Base-by-base conservation (phyloP, 768 basidiomycete species). In the Ephemerocybe angulata region DNA sequence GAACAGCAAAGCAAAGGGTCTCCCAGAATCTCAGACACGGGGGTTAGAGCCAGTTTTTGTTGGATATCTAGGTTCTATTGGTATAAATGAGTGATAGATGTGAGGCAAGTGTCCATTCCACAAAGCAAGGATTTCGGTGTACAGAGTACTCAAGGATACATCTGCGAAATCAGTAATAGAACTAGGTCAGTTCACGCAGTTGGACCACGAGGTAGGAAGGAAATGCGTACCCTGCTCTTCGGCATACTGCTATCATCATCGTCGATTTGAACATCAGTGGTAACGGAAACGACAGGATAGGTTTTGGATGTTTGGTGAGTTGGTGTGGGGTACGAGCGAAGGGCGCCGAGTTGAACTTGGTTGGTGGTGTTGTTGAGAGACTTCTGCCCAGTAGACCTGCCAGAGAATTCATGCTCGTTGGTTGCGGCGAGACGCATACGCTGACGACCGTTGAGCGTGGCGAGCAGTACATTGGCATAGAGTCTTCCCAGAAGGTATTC, bases 271-370 rank as follows among this genome's bases (percentile, higher is more conserved):
- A 41, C 17, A 19, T 41, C 38, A 19, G 38, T 41, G 38, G 38
- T 41, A n/a, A 41, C 38, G 35, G 48, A 50, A 50, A 50, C 48
- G 48, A 50, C 48, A 50, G 48, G 48, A 50, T 50, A 50, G n/a
- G 29, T 50, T 50, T 50, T 50, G 48, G 30, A 50, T n/a, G 31
- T 30, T 22, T 29, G 48, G 27, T 31, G 48, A 33, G 31, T 33
- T 31, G 29, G 10, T 4, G 3, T 3, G 17, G 48, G 48, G 48
- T 33, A 50, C 15, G 48, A 33, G 27, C 48, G 48, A 35, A 50
- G 48, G 29, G n/a, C 25, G 30, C 48, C 35, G 31, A 50, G 48
- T 50, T 50, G 48, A 21, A 50, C 48, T 29, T 50, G 48, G 21
- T 44, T 44, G 13, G 42, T 44, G 19, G 27, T n/a, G 13, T 50